A percentile compares a stretch with the other conserved stretches of the same genome.
These are phyloP conservation scores for Eustoma russellianum DNA, from an alignment of 257 asterid genomes.

Conservation along the genomic window DNA sequence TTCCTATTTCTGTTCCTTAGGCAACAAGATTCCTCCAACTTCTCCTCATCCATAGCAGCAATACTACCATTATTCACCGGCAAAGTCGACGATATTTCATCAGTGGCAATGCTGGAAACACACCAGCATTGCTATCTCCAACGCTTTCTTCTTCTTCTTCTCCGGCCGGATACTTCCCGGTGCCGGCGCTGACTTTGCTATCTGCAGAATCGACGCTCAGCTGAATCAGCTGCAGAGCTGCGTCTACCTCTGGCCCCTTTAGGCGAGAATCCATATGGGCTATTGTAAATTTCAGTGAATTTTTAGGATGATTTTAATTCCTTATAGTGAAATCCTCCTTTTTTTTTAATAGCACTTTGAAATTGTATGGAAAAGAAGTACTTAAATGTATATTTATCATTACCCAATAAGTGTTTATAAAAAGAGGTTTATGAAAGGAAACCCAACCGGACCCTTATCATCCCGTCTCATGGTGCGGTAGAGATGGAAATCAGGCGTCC, in stretches of 20 bases:
- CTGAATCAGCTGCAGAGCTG: conserved; percentile 29
- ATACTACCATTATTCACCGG: neutral
- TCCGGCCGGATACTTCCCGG: neutral
- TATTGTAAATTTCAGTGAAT: too few relatives aligned
- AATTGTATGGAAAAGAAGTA: neutral
- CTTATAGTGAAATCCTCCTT: neutral
- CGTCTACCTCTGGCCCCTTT: conserved; percentile 20
- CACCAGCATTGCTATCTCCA: conserved; percentile 17
- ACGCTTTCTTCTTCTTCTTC: conserved; percentile 27
- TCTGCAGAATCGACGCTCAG: conserved; percentile 20
- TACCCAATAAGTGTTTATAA: too few relatives aligned
- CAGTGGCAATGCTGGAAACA: conserved; percentile 24
- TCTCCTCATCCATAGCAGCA: neutral
- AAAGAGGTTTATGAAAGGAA: too few relatives aligned
- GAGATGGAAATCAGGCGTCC: too few relatives aligned
- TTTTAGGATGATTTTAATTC: neutral
- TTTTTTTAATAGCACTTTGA: neutral
- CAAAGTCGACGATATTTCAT: conserved; percentile 34
- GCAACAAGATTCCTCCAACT: conserved; percentile 14
- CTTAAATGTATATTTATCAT: too few relatives aligned
- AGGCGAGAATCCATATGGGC: neutral
- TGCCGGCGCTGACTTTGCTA: neutral
- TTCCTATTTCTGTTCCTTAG: conserved; percentile 19
- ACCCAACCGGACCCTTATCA: too few relatives aligned
- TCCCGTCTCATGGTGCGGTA: too few relatives aligned